Conservation (phyloP, 306 rosid genomes). For the Quillaja saponaria region DNA sequence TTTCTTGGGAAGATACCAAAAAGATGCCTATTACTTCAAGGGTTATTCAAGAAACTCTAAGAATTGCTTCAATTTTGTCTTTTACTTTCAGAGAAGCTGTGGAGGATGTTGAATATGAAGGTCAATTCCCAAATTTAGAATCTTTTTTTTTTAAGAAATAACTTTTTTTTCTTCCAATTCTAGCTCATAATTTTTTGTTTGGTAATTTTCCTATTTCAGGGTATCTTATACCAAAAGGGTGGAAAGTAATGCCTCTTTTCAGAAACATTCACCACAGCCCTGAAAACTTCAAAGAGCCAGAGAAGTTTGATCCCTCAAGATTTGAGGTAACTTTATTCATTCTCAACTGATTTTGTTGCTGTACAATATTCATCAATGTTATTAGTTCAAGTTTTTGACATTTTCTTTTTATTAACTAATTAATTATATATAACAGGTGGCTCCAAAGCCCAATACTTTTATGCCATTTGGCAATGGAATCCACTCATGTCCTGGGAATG, state of each 20-base stretch:
- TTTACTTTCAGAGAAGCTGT: constrained; percentile 96
- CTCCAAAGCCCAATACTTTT: constrained; percentile 85
- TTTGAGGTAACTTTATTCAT: constrained; percentile 65
- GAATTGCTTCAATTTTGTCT: constrained; percentile 87
- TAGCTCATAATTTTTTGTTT: constrained; percentile 31
- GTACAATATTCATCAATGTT: background rate
- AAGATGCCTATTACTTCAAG: constrained; percentile 81
- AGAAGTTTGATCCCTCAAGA: constrained; percentile 88
- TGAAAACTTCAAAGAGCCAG: constrained; percentile 73
- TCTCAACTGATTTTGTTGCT: background rate
- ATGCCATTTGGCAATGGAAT: constrained; percentile 98
- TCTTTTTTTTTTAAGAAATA: background rate
- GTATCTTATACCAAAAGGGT: constrained; percentile 90
- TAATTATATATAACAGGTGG: constrained; percentile 49
- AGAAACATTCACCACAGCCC: constrained; percentile 93
- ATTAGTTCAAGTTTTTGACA: constrained; percentile 17
- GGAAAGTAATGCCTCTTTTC: constrained; percentile 95
- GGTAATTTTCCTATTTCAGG: constrained; percentile 42
- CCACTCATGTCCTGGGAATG: constrained; percentile 97
- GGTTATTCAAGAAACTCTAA: constrained; percentile 90
- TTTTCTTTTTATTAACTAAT: constrained; percentile 2
- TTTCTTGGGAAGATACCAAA: constrained; percentile 78
- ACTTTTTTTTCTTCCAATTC: background rate
- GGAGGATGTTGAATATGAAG: constrained; percentile 88
- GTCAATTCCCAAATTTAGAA: constrained; percentile 41